phyloP scores from a whole-genome alignment of 805 yeast genomes.

The Candida manassasensis region DNA sequence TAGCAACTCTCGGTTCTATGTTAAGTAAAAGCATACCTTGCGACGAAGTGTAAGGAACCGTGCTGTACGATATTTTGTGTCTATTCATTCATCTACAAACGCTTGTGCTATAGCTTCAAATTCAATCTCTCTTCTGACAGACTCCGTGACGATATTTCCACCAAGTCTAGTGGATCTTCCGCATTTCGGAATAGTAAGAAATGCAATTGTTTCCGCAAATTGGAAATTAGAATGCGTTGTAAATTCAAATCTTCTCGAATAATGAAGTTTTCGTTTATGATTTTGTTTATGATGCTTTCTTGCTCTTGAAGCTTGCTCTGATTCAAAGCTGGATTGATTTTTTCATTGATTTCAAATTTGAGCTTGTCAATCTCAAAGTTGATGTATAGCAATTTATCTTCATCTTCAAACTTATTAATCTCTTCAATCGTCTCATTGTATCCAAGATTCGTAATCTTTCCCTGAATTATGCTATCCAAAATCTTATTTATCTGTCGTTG shows the following conservation, averaged over 20 bases:
- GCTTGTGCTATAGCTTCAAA: conserved; percentile 31
- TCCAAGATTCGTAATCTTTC: conserved; percentile 48
- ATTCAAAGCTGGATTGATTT: conserved; percentile 30
- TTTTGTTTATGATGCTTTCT: conserved; percentile 24
- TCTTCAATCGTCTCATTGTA: conserved; percentile 45
- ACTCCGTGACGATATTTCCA: conserved; percentile 22
- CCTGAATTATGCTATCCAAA: conserved; percentile 44
- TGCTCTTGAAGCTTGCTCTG: conserved; percentile 20
- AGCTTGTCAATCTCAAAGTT: conserved; percentile 42
- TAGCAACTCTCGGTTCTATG: too few species aligned
- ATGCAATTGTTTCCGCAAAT: conserved; percentile 48
- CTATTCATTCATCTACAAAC: too few species aligned
- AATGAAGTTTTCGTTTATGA: conserved; percentile 34
- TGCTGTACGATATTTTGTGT: too few species aligned
- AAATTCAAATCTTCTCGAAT: conserved; percentile 45
- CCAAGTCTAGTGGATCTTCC: conserved; percentile 4
- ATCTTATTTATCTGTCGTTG: conserved; percentile 43
- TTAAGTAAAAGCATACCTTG: too few species aligned
- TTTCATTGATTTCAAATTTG: conserved; percentile 38
- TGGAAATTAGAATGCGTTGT: conserved; percentile 41
- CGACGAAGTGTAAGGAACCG: too few species aligned
- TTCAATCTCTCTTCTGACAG: conserved; percentile 33
- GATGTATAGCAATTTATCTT: conserved; percentile 27
- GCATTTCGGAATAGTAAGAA: conserved; percentile 38
- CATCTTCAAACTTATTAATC: conserved; percentile 23